Base-by-base conservation (phyloP, 2,329 filamentous ascomycete genomes). In the Amphichorda felina region DNA sequence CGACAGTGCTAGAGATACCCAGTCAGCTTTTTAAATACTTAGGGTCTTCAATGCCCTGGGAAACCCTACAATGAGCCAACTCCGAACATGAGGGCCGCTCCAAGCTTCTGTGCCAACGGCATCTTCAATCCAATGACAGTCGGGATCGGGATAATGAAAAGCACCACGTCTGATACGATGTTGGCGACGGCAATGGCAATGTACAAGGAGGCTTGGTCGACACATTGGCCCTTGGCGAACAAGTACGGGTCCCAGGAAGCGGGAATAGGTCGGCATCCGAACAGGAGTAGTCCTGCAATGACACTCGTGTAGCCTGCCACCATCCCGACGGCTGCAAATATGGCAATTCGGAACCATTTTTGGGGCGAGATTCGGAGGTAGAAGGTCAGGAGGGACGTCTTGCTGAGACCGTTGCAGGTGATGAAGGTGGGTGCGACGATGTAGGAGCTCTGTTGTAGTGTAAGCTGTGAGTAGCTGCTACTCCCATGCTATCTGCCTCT, bases 101-200 rank as follows among this genome's bases (percentile, higher is more conserved):
- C 62, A n/a, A 65, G 40, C 42, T 66, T 70, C 36, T 69, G 64
- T n/a, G 54, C 55, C 24, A 42, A 40, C 0, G 62, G 60, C 42
- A 70, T 58, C 33, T 61, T 60, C 3, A 70, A 43, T 1, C 48
- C 50, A 26, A 61, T 43, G 2, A 70, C 50, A 19, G 62, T 62
- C 0, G 58, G 60, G 13, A 69, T 57, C 0, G 65, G 66, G 3
- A 70, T 48, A 0, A 55, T 41, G 31, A 65, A 63, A 5, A 66
- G 57, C 13, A 68, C 39, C 1, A 70, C 36, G 40, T 70, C 64
- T 1, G 65, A 66, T 5, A 60, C 38, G 18, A 69, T 63, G 33
- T 67, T 67, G 13, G 60, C 49, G 1, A 56, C 57, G 0, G 66
- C 64, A n/a, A 64, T 66, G 15, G 59, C 53, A 17, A 69, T 59